Evolutionary conservation across 2,329 filamentous ascomycete genomes (phyloP).

Genomic region (Aspergillus sp.): DNA sequence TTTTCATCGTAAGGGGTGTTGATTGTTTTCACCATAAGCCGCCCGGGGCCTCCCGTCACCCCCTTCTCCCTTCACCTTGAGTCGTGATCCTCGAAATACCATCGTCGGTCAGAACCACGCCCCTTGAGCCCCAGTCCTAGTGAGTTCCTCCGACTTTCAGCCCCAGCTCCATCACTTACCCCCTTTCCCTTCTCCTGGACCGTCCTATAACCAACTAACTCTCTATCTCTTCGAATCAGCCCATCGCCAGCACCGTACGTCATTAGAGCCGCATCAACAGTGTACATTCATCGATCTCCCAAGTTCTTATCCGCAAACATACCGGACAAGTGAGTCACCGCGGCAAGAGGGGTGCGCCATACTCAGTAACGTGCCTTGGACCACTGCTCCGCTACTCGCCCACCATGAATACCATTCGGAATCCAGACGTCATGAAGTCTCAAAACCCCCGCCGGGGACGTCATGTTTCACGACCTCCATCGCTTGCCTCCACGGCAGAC

Average conservation of each 20-base stretch:
- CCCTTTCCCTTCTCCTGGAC: neutral
- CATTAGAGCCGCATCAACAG: neutral
- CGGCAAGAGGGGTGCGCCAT: neutral
- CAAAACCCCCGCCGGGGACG: slow-evolving; percentile 33
- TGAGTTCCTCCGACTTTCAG: neutral
- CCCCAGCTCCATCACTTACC: neutral
- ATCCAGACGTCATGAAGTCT: slow-evolving; percentile 15
- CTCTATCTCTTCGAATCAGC: neutral
- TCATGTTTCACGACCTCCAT: slow-evolving; percentile 32
- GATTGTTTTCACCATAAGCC: neutral
- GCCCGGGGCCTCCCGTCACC: slow-evolving; percentile 9
- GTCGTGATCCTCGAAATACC: neutral
- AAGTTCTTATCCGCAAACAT: neutral
- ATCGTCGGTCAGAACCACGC: neutral
- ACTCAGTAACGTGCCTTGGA: neutral
- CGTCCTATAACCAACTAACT: neutral
- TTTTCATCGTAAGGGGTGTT: too few species aligned
- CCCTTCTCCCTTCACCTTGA: neutral
- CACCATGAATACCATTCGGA: slow-evolving; percentile 16
- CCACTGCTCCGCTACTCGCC: neutral
- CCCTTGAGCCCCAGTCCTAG: neutral
- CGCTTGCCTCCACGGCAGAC: slow-evolving; percentile 29
- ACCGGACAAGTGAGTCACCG: neutral
- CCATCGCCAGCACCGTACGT: neutral
- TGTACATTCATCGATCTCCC: neutral